Percentiles rank a stretch among this genome's conserved stretches.
Conservation (phyloP, 768 basidiomycete genomes). For the Leccinellum albellum region DNA sequence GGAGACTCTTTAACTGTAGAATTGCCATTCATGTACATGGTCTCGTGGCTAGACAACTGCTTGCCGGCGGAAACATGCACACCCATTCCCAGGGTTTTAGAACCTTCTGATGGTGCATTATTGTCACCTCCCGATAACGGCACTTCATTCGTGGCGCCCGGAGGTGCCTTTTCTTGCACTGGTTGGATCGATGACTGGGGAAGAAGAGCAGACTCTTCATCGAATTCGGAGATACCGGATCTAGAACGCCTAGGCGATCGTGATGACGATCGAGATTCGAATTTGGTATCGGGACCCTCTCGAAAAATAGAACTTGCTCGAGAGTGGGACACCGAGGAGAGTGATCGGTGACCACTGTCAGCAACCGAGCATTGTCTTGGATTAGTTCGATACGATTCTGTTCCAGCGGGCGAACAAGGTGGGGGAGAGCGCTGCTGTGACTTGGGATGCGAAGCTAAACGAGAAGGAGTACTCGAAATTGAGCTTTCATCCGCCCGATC, state of each 20-base stretch:
- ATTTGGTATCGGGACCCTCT: conserved; percentile 32
- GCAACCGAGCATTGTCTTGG: conserved; percentile 1
- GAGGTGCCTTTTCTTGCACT: conserved; percentile 37
- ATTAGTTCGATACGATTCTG: conserved; percentile 1
- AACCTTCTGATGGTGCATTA: conserved; percentile 17
- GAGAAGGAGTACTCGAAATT: conserved; percentile 33
- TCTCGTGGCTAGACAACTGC: conserved; percentile 22
- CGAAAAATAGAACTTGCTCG: conserved; percentile 28
- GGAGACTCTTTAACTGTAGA: conserved; percentile 9
- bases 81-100: conserved; percentile 17
- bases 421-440: conserved; percentile 24
- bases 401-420: conserved; percentile 13
- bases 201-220: conserved; percentile 19
- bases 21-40: conserved; percentile 19
- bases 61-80: conserved; percentile 11
- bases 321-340: conserved; percentile 21
- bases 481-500: conserved; percentile 32
- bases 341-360: conserved; percentile 15
- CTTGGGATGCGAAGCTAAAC: conserved; percentile 13
- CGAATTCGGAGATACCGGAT: conserved; percentile 28
- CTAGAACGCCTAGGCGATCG: conserved; percentile 43
- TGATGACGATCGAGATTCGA: conserved; percentile 46
- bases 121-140: conserved; percentile 7
- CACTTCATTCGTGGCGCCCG: conserved; percentile 8
- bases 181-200: conserved; percentile 17